These are phyloP conservation scores for Fusarium caatingaense DNA, from an alignment of 2,329 filamentous ascomycete genomes.

Conservation along the genomic window DNA sequence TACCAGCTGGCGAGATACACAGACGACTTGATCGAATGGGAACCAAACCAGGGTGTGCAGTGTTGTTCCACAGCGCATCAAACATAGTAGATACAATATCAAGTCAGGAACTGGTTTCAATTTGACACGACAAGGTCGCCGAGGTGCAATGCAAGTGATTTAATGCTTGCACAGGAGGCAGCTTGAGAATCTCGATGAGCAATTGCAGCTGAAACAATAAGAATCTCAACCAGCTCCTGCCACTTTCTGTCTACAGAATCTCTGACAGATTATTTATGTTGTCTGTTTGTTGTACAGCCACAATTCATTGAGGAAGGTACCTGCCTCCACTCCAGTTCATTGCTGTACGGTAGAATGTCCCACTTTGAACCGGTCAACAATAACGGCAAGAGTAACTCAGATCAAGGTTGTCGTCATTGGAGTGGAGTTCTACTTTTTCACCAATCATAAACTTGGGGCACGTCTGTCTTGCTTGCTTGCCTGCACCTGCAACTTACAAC, in stretches of 20 bases:
- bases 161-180: not conserved
- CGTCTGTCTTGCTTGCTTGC: constrained; percentile 23
- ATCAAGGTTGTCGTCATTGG: constrained; percentile 39
- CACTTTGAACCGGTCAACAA: constrained; percentile 23
- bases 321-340: not conserved
- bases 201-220: not conserved
- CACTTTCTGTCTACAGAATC: not conserved
- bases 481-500: not conserved
- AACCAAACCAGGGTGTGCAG: not conserved
- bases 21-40: not conserved
- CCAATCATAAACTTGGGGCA: constrained; percentile 34
- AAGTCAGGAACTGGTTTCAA: not conserved
- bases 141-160: not conserved
- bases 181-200: constrained; percentile 26
- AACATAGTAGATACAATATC: not conserved
- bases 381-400: constrained; percentile 10
- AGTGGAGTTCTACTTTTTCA: not conserved
- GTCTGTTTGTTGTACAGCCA: not conserved
- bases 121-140: not conserved
- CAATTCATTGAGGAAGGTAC: not conserved
- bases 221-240: not conserved
- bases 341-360: not conserved
- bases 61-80: not conserved
- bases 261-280: not conserved
- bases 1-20: not conserved